A percentile compares a stretch with the other conserved stretches of the same genome.
Evolutionary conservation across 441 rosid species (phyloP).

Genomic region (Populus tomentosa): DNA sequence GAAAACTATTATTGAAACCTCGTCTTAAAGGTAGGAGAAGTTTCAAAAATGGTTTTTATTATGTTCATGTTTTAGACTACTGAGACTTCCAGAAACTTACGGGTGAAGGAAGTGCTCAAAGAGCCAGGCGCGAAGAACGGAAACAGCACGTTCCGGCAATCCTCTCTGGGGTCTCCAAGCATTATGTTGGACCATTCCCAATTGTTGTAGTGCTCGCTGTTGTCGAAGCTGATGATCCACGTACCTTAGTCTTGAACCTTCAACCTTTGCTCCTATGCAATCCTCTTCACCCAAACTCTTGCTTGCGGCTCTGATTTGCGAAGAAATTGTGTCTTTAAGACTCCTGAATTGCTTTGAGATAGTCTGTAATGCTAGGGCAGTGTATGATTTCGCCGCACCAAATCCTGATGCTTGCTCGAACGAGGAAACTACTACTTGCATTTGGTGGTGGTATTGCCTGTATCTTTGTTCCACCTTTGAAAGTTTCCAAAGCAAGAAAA

Average conservation of each 20-base stretch:
- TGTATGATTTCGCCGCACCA: conserved; percentile 59
- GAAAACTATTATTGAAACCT: neutral
- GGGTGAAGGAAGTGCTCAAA: conserved; percentile 84
- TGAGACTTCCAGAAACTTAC: conserved; percentile 25
- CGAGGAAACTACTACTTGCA: conserved; percentile 44
- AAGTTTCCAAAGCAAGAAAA: neutral
- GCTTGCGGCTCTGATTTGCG: conserved; percentile 48
- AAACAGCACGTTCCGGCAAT: conserved; percentile 69
- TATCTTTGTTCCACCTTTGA: conserved; percentile 63
- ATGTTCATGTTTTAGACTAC: neutral
- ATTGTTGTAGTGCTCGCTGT: conserved; percentile 34
- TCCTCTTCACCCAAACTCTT: conserved; percentile 54
- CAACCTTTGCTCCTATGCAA: conserved; percentile 34
- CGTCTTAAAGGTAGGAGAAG: neutral
- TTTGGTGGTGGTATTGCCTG: conserved; percentile 59
- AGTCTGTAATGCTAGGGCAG: conserved; percentile 52
- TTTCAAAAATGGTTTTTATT: neutral
- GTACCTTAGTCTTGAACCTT: conserved; percentile 37
- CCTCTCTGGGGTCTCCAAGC: conserved; percentile 77
- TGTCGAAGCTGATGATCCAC: conserved; percentile 49
- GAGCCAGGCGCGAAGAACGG: conserved; percentile 80
- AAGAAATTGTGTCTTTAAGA: conserved; percentile 56
- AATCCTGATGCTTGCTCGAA: conserved; percentile 63
- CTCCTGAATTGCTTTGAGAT: conserved; percentile 64
- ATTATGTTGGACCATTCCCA: conserved; percentile 48